Evolutionary conservation across 768 basidiomycete genomes (phyloP), one percentile per base, ranked within the genome.

Genomic region (Phylloporus sp.): DNA sequence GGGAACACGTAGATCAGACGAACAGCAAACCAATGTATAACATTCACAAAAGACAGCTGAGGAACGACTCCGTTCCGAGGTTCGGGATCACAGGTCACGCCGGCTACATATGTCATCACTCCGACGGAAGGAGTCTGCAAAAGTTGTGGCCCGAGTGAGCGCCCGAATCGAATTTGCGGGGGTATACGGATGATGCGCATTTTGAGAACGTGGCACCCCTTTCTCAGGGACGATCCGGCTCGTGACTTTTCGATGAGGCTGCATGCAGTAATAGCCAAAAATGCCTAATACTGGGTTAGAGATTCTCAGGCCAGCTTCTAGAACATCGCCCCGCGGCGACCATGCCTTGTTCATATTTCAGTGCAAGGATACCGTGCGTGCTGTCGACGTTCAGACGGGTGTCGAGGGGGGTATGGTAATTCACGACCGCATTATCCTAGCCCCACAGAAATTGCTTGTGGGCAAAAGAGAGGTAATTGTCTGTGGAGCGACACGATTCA

Each of bases 231-330:
- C 18, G 4, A 14, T n/a, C 22, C 8, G 26, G 46, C 51, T 41
- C 20, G 56, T 62, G 60, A 50, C 55, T 62, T 38, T 42, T 38
- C 15, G 22, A 43, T 17, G n/a, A n/a, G n/a, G 5, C 23, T 42
- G 42, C 31, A 42, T 11, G 33, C 32, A 40, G 33, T 29, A 40
- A 39, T 44, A 34, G 38, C 22, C 37, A 20, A 47, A 40, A 42
- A 22, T 3, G 21, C 35, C 27, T 38, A n/a, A 48, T 28, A n/a
- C 27, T 23, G 9, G 34, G 4, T 23, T 10, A 29, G 18, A 36
- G 48, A 38, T 50, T 52, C 49, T 44, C 50, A 49, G 42, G 42
- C 26, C 11, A 21, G 15, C 37, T 46, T 45, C 44, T 38, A n/a
- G n/a, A n/a, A n/a, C 37, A 52, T 40, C 31, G 40, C 37, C n/a